Percentiles rank a stretch among this genome's conserved stretches.
phyloP scores from a whole-genome alignment of 495 filamentous ascomycete species.

The Evernia prunastri region DNA sequence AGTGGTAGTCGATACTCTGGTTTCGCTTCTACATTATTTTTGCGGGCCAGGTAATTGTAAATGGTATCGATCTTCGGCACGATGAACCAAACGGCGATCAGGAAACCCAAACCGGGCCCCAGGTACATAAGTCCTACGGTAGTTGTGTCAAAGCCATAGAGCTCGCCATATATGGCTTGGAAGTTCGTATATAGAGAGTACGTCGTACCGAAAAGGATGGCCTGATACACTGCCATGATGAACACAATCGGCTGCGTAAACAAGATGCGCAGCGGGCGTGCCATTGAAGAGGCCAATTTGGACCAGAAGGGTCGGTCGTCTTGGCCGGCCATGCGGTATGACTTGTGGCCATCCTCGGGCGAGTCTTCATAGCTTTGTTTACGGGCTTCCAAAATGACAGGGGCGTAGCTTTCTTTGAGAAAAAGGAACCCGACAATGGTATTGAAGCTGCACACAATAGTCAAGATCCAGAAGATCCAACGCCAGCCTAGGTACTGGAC shows the following conservation, averaged over 20 bases:
- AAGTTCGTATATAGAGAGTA: slow-evolving; percentile 58
- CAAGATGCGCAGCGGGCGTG: slow-evolving; percentile 53
- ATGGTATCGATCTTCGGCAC: slow-evolving; percentile 38
- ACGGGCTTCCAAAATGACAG: slow-evolving; percentile 28
- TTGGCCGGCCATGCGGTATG: slow-evolving; percentile 24
- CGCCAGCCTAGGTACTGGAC: slow-evolving; percentile 70
- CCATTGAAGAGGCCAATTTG: slow-evolving; percentile 25
- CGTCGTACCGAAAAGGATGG: slow-evolving; percentile 54
- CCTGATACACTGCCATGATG: slow-evolving; percentile 50
- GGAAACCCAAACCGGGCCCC: slow-evolving; percentile 53
- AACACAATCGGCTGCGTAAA: slow-evolving; percentile 55
- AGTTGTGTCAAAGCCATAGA: slow-evolving; percentile 43
- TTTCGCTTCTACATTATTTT: slow-evolving; percentile 29
- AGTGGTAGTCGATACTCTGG: slow-evolving; percentile 42
- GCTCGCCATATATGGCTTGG: slow-evolving; percentile 41
- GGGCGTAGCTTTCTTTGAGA: slow-evolving; percentile 69
- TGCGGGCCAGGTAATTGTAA: slow-evolving; percentile 30
- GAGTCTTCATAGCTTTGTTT: slow-evolving; percentile 18
- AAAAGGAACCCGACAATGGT: slow-evolving; percentile 44
- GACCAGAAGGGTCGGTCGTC: slow-evolving; percentile 25
- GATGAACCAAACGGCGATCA: slow-evolving; percentile 35
- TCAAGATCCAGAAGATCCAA: slow-evolving; percentile 74
- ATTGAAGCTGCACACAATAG: slow-evolving; percentile 55
- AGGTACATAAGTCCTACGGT: slow-evolving; percentile 55
- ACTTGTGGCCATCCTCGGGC: slow-evolving; percentile 3